Conservation (phyloP, 192 early-diverging fungal genomes). For the Martensiomyces pterosporus region DNA sequence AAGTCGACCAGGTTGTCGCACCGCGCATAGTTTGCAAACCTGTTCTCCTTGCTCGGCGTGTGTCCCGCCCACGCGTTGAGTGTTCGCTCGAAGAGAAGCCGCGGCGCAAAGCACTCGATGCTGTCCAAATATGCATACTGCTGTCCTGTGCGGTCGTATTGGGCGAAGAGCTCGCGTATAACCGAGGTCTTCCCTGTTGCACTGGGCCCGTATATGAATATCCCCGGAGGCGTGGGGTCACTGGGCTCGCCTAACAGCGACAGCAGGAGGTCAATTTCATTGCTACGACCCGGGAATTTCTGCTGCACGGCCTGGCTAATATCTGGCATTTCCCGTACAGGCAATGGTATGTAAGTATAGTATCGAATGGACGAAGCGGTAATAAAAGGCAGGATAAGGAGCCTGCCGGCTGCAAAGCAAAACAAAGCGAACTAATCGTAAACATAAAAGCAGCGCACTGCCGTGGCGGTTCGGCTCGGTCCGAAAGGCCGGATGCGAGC, state of each 20-base stretch:
- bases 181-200: conserved; percentile 61
- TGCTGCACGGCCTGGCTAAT: conserved; percentile 58
- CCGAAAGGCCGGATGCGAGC: no score
- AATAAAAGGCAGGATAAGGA: no score
- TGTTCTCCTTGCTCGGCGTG: conserved; percentile 47
- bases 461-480: no score
- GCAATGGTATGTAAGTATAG: no score
- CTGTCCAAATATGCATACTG: conserved; percentile 61
- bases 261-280: conserved; percentile 34
- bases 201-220: conserved; percentile 56
- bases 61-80: conserved; percentile 61
- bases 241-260: conserved; percentile 32
- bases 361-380: no score
- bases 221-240: conserved; percentile 36
- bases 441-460: no score
- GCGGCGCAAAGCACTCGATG: conserved; percentile 69
- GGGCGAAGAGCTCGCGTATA: conserved; percentile 26
- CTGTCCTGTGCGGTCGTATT: conserved; percentile 18
- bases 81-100: conserved; percentile 74
- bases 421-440: no score
- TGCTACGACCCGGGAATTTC: conserved; percentile 29
- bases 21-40: conserved; percentile 47
- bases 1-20: conserved; percentile 74
- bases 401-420: no score
- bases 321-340: not conserved